Conservation (phyloP, 108 stramenopile species). For the Phaeodactylum tricornutum region DNA sequence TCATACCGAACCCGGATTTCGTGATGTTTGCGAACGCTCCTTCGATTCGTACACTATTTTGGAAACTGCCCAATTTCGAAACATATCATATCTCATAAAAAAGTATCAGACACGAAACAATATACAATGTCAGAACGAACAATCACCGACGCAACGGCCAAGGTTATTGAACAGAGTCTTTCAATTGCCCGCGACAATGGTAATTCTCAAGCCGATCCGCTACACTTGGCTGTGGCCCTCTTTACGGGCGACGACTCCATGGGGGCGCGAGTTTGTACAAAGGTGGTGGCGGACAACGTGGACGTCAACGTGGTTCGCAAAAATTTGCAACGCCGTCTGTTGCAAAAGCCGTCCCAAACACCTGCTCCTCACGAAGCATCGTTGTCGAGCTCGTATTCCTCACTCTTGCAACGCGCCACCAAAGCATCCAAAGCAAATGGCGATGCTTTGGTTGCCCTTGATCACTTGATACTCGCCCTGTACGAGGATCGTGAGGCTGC, state of each 20-base stretch:
- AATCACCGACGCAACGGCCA: constrained; percentile 74
- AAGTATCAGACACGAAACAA: too few species aligned
- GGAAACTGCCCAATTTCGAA: too few species aligned
- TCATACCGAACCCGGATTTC: too few species aligned
- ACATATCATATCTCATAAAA: too few species aligned
- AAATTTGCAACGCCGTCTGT: constrained; percentile 40
- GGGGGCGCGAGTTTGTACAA: constrained; percentile 52
- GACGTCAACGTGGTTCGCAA: constrained; percentile 55
- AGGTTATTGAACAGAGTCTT: constrained; percentile 48
- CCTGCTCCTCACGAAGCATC: constrained; percentile 71
- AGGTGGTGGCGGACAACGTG: constrained; percentile 6
- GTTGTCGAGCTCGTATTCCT: constrained; percentile 27
- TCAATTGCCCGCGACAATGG: constrained; percentile 66
- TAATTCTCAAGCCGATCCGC: constrained; percentile 55
- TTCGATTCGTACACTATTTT: too few species aligned
- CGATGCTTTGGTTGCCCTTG: constrained; percentile 66
- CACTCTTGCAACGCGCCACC: constrained; percentile 51
- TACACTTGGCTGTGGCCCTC: constrained; percentile 57
- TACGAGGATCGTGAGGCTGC: constrained; percentile 62
- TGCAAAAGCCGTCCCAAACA: constrained; percentile 64
- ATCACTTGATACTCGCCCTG: constrained; percentile 54
- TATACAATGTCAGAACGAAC: too few species aligned
- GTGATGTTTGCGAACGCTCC: too few species aligned
- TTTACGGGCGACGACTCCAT: constrained; percentile 57
- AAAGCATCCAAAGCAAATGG: constrained; percentile 61